Percentiles rank a stretch among this genome's conserved stretches.
Evolutionary conservation across 805 yeast genomes (phyloP).

Genomic region (Candida piceae): DNA sequence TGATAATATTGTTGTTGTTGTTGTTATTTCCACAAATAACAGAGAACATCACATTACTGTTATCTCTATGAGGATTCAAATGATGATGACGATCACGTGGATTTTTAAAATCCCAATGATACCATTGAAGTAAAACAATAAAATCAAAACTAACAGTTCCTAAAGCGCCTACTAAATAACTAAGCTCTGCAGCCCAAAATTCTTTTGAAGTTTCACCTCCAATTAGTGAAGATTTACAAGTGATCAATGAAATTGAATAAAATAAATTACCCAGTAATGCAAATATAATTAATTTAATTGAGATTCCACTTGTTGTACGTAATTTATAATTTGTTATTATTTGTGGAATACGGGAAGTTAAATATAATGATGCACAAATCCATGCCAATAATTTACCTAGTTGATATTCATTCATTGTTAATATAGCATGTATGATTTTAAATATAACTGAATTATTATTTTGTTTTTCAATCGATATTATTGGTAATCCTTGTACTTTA

Average conservation of each 20-base stretch:
- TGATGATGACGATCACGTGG: neutral
- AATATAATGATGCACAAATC: constrained; percentile 45
- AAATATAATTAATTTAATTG: constrained; percentile 42
- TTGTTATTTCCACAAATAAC: neutral
- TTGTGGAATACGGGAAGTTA: constrained; percentile 49
- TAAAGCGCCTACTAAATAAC: constrained; percentile 46
- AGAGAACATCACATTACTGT: no score
- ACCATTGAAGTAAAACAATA: constrained; percentile 41
- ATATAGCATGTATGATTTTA: constrained; percentile 12
- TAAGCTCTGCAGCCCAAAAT: constrained; percentile 35
- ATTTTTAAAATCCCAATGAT: constrained; percentile 22
- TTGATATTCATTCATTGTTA: constrained; percentile 11
- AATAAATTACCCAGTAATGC: constrained; percentile 47
- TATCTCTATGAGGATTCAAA: no score
- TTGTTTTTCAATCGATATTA: constrained; percentile 1
- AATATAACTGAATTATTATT: constrained; percentile 22
- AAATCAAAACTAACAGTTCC: constrained; percentile 49
- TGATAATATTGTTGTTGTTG: neutral
- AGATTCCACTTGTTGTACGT: constrained; percentile 47
- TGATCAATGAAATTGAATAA: constrained; percentile 43
- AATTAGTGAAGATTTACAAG: constrained; percentile 37
- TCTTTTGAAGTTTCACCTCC: constrained; percentile 31
- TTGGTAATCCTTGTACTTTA: constrained; percentile 24
- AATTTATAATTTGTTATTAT: constrained; percentile 40
- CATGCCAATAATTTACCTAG: constrained; percentile 39